These are phyloP conservation scores for Venturia asperata DNA, from an alignment of 2,329 filamentous ascomycete genomes.

Conservation along the genomic window DNA sequence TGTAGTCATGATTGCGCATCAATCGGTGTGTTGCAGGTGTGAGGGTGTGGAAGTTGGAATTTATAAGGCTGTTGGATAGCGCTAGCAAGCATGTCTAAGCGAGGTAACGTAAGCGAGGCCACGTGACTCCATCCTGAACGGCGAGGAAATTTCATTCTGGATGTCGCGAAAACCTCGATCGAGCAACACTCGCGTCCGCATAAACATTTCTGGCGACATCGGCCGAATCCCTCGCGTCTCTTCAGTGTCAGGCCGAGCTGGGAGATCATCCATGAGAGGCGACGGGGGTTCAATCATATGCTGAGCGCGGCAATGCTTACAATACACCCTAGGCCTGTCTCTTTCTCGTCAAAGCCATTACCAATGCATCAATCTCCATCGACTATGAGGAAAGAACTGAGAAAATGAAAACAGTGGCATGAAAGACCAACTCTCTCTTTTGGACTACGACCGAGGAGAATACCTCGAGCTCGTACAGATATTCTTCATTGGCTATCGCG, in stretches of 20 bases:
- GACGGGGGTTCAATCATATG: background rate
- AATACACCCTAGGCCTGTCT: too few species aligned
- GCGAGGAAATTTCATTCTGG: too few species aligned
- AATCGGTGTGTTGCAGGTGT: background rate
- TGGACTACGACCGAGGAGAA: too few species aligned
- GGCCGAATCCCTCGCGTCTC: background rate
- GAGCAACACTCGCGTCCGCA: background rate
- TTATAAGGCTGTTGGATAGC: background rate
- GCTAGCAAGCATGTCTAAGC: background rate
- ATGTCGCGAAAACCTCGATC: too few species aligned
- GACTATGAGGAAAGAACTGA: background rate
- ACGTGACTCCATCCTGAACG: background rate
- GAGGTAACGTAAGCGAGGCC: background rate
- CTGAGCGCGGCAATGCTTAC: background rate
- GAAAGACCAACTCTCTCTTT: too few species aligned
- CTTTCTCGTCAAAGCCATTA: background rate
- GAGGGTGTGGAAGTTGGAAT: background rate
- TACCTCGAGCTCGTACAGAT: background rate
- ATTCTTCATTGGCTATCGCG: background rate
- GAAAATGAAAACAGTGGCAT: too few species aligned
- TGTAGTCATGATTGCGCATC: background rate
- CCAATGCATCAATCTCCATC: background rate
- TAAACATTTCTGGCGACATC: background rate
- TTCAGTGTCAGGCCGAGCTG: background rate
- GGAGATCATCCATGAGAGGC: background rate